Evolutionary conservation across 495 filamentous ascomycete species (phyloP), one percentile per base, ranked within the genome.

Genomic region (Barbatosphaeria neglecta): DNA sequence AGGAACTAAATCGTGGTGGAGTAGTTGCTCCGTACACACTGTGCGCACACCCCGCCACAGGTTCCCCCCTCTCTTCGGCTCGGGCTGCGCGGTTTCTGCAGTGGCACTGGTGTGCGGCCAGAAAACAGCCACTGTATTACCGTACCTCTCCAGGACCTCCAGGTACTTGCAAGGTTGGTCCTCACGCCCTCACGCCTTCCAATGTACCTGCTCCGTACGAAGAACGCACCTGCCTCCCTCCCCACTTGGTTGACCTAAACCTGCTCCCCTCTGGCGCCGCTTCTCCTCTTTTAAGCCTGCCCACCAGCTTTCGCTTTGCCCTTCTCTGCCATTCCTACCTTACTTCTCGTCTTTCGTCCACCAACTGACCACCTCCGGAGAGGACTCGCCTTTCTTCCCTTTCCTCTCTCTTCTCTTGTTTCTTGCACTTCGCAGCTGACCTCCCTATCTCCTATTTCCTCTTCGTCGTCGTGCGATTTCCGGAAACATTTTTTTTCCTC

Each of bases 351-450:
- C 57, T 54, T 52, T 57, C 55, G 49, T 52, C 52, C 45, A 50
- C 58, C 45, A 47, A 50, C 47, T 51, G 41, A 53, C 46, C 57
- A 56, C 62, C 53, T 61, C 59, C 43, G 47, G 47, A 48, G 46
- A 44, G 50, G 53, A 58, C 58, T 57, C 50, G 54, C 50, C 57
- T 55, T 46, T 49, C 54, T 58, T 61, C 56, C 65, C 65, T 58
- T 62, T 53, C 68, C 65, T 66, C 68, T 70, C 66, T 65, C 66
- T 24, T 57, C 59, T 63, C 59, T 41, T 41, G 39, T 41, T 41
- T 23, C 39, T 20, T 41, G 39, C 20, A 16, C 39, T 53, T 59
- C 61, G 46, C 53, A 55, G 61, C 60, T 60, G 51, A 52, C 45
- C 57, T 54, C 50, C 63, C 53, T 50, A 50, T 53, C 59, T 50